These are phyloP conservation scores for Cladophialophora immunda DNA, from an alignment of 2,329 filamentous ascomycete species.

Conservation along the genomic window DNA sequence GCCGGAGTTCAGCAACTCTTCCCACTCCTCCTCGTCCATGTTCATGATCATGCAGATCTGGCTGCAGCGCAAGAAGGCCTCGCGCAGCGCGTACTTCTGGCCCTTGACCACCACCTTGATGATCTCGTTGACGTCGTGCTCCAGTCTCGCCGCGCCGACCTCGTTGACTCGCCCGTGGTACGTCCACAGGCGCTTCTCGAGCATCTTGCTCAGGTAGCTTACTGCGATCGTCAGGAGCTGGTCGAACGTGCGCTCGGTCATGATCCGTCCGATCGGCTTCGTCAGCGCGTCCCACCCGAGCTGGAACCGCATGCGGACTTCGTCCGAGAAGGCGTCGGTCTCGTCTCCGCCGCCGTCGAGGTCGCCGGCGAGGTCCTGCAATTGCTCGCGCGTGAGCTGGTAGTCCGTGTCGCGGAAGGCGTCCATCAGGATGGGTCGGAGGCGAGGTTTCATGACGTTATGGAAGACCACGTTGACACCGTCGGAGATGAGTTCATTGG, in stretches of 20 bases:
- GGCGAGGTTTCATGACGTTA: conserved; percentile 82
- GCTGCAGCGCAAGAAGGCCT: conserved; percentile 76
- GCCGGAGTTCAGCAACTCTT: conserved; percentile 66
- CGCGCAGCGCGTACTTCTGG: conserved; percentile 77
- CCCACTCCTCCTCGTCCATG: conserved; percentile 97
- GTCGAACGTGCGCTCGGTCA: conserved; percentile 79
- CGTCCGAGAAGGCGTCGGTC: conserved; percentile 58
- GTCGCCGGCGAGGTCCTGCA: conserved; percentile 43
- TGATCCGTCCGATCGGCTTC: conserved; percentile 81
- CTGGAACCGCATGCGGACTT: conserved; percentile 82
- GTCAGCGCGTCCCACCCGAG: conserved; percentile 86
- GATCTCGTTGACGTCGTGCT: conserved; percentile 82
- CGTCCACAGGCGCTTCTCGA: conserved; percentile 88
- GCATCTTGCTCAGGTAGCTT: conserved; percentile 75
- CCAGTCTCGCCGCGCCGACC: conserved; percentile 81
- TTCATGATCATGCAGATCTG: conserved; percentile 88
- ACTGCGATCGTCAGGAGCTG: conserved; percentile 78
- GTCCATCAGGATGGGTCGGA: conserved; percentile 84
- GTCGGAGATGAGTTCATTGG: conserved; percentile 81
- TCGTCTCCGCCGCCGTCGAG: conserved; percentile 46
- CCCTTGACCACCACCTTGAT: conserved; percentile 64
- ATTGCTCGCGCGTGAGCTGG: conserved; percentile 63
- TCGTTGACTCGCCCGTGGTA: conserved; percentile 82
- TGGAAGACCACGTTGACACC: conserved; percentile 86
- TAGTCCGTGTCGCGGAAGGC: conserved; percentile 95